These are phyloP conservation scores for Cyphellophora europaea DNA, from an alignment of 2,329 filamentous ascomycete genomes.

Conservation along the genomic window DNA sequence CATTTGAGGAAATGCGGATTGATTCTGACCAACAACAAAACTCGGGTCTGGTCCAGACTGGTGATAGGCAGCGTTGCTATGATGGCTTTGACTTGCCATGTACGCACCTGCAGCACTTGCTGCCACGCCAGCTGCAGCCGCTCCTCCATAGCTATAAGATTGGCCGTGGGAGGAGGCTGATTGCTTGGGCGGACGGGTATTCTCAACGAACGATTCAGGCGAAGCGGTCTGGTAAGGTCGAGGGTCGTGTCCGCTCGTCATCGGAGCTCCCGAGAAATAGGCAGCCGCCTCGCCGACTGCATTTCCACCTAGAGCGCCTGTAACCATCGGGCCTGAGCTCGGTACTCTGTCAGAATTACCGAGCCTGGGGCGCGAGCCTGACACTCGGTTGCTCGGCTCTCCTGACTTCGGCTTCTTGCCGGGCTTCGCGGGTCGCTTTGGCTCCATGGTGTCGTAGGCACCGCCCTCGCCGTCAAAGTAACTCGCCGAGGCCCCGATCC, in stretches of 20 bases:
- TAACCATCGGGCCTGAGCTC: too few relatives aligned
- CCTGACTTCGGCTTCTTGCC: neutral
- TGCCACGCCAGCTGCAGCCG: neutral
- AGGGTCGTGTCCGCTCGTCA: neutral
- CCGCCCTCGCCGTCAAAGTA: slow-evolving; percentile 36
- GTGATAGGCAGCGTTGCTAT: neutral
- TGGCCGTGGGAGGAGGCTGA: slow-evolving; percentile 2
- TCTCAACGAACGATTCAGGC: neutral
- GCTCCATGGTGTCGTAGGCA: slow-evolving; percentile 12
- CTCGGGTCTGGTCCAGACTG: slow-evolving; percentile 1
- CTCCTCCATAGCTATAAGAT: neutral
- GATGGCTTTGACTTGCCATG: slow-evolving; percentile 15
- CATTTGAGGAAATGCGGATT: slow-evolving; percentile 16
- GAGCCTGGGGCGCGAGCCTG: too few relatives aligned
- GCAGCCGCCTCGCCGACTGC: neutral
- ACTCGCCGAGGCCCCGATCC: slow-evolving; percentile 45
- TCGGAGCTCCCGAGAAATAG: neutral
- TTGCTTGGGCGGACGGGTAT: slow-evolving; percentile 13
- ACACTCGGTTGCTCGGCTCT: neutral
- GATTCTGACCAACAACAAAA: slow-evolving; percentile 12
- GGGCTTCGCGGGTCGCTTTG: slow-evolving; percentile 23
- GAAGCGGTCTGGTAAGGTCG: neutral
- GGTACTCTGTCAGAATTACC: too few relatives aligned
- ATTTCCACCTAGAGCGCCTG: too few relatives aligned
- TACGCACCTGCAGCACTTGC: neutral